Evolutionary conservation across 2,329 filamentous ascomycete species (phyloP).

Genomic region (Phoma sp.): DNA sequence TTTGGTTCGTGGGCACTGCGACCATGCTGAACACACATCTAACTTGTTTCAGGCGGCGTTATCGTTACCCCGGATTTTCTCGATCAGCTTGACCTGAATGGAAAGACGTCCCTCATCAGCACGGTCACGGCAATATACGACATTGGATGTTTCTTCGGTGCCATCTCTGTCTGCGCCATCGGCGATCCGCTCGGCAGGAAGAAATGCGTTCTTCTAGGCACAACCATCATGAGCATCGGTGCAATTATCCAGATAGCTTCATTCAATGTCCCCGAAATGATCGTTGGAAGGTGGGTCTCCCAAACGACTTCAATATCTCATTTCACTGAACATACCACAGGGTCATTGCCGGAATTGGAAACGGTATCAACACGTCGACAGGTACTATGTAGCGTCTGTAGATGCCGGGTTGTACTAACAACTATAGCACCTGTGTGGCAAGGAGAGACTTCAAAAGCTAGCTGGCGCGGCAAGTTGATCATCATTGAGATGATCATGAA

Average conservation of each 20-base stretch:
- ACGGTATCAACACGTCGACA: slow-evolving; percentile 59
- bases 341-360: slow-evolving; percentile 57
- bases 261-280: slow-evolving; percentile 57
- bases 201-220: slow-evolving; percentile 56
- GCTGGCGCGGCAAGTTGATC: slow-evolving; percentile 53
- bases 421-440: slow-evolving; percentile 59
- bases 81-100: slow-evolving; percentile 53
- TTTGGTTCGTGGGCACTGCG: slow-evolving; percentile 47
- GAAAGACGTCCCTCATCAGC: slow-evolving; percentile 49
- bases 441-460: slow-evolving; percentile 57
- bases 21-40: neutral
- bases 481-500: slow-evolving; percentile 59
- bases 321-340: slow-evolving; percentile 25
- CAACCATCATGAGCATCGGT: slow-evolving; percentile 57
- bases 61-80: slow-evolving; percentile 62
- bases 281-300: slow-evolving; percentile 50
- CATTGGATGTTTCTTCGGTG: slow-evolving; percentile 66
- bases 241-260: slow-evolving; percentile 57
- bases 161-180: slow-evolving; percentile 51
- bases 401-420: slow-evolving; percentile 27
- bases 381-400: slow-evolving; percentile 46
- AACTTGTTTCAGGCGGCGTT: slow-evolving; percentile 52
- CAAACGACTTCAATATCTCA: neutral
- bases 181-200: slow-evolving; percentile 59
- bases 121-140: slow-evolving; percentile 66